A percentile compares a stretch with the other conserved stretches of the same genome.
Conservation (phyloP, 768 basidiomycete genomes). For the Rhizopogon rudus region DNA sequence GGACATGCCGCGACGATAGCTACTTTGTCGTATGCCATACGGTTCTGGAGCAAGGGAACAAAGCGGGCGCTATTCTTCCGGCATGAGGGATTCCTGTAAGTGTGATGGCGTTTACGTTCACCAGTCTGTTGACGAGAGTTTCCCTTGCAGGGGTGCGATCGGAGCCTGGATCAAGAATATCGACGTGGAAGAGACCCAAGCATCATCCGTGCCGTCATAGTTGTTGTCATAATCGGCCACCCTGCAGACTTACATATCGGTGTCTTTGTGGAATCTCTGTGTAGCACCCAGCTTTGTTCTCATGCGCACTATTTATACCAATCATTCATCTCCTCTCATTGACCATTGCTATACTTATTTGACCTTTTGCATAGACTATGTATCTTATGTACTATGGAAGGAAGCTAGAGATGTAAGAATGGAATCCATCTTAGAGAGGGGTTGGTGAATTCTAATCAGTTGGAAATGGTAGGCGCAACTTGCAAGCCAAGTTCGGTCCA, state of each 20-base stretch:
- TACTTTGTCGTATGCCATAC: conserved; percentile 96
- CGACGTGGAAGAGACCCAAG: conserved; percentile 36
- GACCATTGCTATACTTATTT: background rate
- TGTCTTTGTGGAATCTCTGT: background rate
- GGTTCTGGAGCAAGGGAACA: conserved; percentile 98
- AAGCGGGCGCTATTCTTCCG: conserved; percentile 95
- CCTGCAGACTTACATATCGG: too few species aligned
- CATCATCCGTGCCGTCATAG: background rate
- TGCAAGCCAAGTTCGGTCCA: background rate
- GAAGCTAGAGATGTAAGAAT: background rate
- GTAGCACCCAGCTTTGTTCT: background rate
- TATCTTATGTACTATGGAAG: background rate
- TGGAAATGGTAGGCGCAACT: background rate
- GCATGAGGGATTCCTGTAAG: conserved; percentile 96
- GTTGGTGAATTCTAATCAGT: background rate
- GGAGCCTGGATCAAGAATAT: conserved; percentile 99
- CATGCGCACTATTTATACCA: conserved; percentile 4
- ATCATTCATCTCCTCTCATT: background rate
- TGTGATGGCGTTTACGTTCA: conserved; percentile 13
- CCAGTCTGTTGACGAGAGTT: conserved; percentile 5
- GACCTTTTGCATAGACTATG: background rate
- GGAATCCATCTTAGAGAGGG: background rate
- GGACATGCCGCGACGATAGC: conserved; percentile 97
- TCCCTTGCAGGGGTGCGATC: conserved; percentile 67
- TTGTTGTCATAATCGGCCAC: background rate